Evolutionary conservation across 2,329 filamentous ascomycete genomes (phyloP), one percentile per base, ranked within the genome.

Genomic region (Microascus cirrosus): DNA sequence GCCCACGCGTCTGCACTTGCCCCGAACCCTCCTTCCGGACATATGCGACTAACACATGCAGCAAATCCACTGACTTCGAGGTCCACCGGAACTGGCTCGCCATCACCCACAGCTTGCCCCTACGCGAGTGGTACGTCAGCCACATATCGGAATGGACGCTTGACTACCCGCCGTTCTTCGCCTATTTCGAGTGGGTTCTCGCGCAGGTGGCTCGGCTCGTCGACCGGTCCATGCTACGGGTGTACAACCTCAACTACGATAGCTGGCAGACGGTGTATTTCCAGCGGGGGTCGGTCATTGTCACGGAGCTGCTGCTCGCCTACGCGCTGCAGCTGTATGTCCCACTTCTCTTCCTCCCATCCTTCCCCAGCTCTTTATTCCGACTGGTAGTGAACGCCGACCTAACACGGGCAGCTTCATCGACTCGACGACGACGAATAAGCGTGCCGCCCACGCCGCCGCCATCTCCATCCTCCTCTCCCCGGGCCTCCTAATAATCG

Each of bases 101-200:
- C 62, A 90, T 97, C 65, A 97, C 94, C 4, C 80, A 96, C 73
- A 95, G 89, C 61, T 80, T 97, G 22, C 89, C 93, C 2, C 74
- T 92, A 55, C 84, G 88, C 71, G 79, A 95, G 64, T 99, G 94
- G 94, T 99, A 99, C 74, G 92, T 87, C 69, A 94, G 99, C 78
- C 87, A 92, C 74, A 96, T 92, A 1, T 99, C 94, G 60, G 90
- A 97, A 90, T 99, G 94, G 94, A 99, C 94, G 0, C 86, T 99
- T 67, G 94, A 99, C 75, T 99, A 99, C 70, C 94, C 94, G 35
- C 94, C 94, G 8, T 96, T 97, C 74, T 99, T 99, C 69, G 94
- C 94, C 64, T 92, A 89, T 70, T 96, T 97, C 74, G 94, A 99
- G 78, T 97, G 90, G 90, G 70, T 85, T 52, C 79, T 99, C 65